Evolutionary conservation across 768 basidiomycete genomes (phyloP).

Genomic region (Sistotremastrum suecicum): DNA sequence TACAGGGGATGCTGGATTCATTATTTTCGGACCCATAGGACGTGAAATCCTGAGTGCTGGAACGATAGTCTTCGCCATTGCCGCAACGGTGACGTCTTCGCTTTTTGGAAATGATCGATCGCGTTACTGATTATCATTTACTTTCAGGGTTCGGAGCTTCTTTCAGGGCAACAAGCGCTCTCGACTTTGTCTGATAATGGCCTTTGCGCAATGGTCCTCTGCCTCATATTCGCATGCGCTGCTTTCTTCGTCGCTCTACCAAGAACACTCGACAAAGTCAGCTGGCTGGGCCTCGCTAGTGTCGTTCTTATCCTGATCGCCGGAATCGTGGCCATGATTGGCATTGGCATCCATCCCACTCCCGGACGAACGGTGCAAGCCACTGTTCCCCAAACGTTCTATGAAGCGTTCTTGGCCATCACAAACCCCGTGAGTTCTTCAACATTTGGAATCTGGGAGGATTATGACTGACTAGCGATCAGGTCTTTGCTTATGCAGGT

Average conservation of each 20-base stretch:
- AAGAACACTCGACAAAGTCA: slow-evolving; percentile 30
- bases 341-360: slow-evolving; percentile 30
- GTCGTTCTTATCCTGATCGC: slow-evolving; percentile 27
- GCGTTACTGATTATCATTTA: neutral
- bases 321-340: slow-evolving; percentile 36
- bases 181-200: slow-evolving; percentile 33
- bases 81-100: slow-evolving; percentile 23
- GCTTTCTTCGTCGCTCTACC: slow-evolving; percentile 30
- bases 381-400: slow-evolving; percentile 27
- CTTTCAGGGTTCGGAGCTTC: slow-evolving; percentile 29
- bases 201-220: slow-evolving; percentile 30
- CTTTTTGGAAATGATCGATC: slow-evolving; percentile 6
- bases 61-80: slow-evolving; percentile 38
- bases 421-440: slow-evolving; percentile 31
- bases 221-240: slow-evolving; percentile 31
- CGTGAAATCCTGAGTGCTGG: slow-evolving; percentile 31
- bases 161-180: slow-evolving; percentile 40
- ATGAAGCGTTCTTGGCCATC: slow-evolving; percentile 35
- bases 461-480: neutral
- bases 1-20: slow-evolving; percentile 36
- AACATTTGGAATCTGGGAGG: neutral
- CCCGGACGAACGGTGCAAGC: slow-evolving; percentile 25
- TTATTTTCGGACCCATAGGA: slow-evolving; percentile 32
- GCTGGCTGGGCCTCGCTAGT: slow-evolving; percentile 34
- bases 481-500: slow-evolving; percentile 41